Conservation (phyloP, 805 yeast species). For the Ogataea corticis region DNA sequence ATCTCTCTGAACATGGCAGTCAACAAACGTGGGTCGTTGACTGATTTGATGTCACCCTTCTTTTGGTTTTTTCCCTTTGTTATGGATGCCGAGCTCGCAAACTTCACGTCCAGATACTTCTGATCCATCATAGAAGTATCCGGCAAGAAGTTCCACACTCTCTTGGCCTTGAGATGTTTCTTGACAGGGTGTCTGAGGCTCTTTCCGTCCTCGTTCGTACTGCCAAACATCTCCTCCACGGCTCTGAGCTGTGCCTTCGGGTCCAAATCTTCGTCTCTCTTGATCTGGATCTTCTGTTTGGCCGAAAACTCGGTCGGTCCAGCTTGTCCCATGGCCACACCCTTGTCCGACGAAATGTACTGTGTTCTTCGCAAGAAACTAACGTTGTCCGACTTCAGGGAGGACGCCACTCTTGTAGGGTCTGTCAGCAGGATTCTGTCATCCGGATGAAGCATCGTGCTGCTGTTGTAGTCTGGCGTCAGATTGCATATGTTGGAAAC, state of each 20-base stretch:
- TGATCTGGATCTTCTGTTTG: constrained; percentile 22
- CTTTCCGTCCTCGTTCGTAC: constrained; percentile 36
- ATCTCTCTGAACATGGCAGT: constrained; percentile 76
- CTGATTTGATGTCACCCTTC: constrained; percentile 34
- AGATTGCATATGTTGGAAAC: constrained; percentile 32
- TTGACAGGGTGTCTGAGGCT: constrained; percentile 75
- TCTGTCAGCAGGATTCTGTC: constrained; percentile 79
- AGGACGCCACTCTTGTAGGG: constrained; percentile 56
- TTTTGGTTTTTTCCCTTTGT: constrained; percentile 36
- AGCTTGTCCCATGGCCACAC: constrained; percentile 17
- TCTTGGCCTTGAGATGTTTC: constrained; percentile 69
- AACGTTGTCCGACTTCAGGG: constrained; percentile 39
- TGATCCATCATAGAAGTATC: constrained; percentile 91
- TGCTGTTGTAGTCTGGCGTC: constrained; percentile 24
- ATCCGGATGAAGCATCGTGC: constrained; percentile 61
- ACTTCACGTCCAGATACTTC: constrained; percentile 62
- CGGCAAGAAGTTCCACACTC: constrained; percentile 80
- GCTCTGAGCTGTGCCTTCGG: constrained; percentile 63
- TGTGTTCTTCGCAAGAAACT: constrained; percentile 91
- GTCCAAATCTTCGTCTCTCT: constrained; percentile 43
- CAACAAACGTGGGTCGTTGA: constrained; percentile 39
- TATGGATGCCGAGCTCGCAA: constrained; percentile 57
- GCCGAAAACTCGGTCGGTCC: constrained; percentile 20
- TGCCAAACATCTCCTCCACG: constrained; percentile 79
- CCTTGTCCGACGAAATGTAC: constrained; percentile 71